A percentile compares a stretch with the other conserved stretches of the same genome.
Evolutionary conservation across 140 eudicot species (phyloP).

Genomic region (Bidens hawaiensis): DNA sequence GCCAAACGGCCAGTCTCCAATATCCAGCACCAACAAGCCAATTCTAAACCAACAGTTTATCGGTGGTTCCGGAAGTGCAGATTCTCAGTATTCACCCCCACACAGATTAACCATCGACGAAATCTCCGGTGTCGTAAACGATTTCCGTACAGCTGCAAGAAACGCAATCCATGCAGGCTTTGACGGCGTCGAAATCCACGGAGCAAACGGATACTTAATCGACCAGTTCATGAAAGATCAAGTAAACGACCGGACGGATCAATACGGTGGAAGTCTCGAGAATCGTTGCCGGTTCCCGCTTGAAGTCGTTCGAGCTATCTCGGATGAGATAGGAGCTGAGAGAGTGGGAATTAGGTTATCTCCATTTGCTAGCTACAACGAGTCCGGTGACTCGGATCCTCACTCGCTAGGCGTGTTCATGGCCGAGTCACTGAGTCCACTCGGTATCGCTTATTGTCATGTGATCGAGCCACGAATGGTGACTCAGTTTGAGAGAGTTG

Average conservation of each 20-base stretch:
- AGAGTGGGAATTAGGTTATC: constrained; percentile 47
- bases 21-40: constrained; percentile 39
- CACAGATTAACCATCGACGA: constrained; percentile 25
- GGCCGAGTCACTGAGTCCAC: constrained; percentile 39
- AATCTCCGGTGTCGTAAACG: constrained; percentile 24
- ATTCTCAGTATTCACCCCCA: constrained; percentile 33
- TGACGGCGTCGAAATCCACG: constrained; percentile 62
- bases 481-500: constrained; percentile 27
- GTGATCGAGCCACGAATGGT: constrained; percentile 52
- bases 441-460: constrained; percentile 35
- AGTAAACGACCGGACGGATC: constrained; percentile 48
- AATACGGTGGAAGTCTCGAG: constrained; percentile 38
- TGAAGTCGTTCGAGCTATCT: constrained; percentile 32
- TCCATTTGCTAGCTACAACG: constrained; percentile 43
- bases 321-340: constrained; percentile 37
- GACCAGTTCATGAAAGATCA: constrained; percentile 49
- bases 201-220: constrained; percentile 44
- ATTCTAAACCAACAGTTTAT: constrained; percentile 11
- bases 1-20: constrained; percentile 37
- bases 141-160: constrained; percentile 35
- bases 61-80: constrained; percentile 14
- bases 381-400: constrained; percentile 36
- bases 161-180: constrained; percentile 51
- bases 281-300: constrained; percentile 45
- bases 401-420: constrained; percentile 38